These are phyloP conservation scores for Microdochium trichocladiopsis DNA, from an alignment of 2,329 filamentous ascomycete species.

Conservation along the genomic window DNA sequence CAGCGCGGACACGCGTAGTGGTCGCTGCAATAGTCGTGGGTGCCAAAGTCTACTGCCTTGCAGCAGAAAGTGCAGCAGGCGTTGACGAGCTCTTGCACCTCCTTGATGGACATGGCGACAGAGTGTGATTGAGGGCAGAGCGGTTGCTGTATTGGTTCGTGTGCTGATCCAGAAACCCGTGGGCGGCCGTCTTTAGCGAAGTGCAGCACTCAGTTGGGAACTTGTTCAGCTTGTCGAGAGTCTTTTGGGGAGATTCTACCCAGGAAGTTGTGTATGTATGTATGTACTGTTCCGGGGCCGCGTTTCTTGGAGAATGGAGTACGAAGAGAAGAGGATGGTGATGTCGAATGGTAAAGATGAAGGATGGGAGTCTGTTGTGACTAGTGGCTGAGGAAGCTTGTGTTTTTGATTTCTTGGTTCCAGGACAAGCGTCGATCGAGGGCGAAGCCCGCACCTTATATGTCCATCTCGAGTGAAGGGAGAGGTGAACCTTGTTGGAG, in stretches of 20 bases:
- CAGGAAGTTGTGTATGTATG: neutral
- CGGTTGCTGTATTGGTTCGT: neutral
- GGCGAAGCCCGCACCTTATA: neutral
- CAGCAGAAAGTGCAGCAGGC: conserved; percentile 46
- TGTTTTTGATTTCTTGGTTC: too few species aligned
- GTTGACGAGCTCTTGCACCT: conserved; percentile 36
- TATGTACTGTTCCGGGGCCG: too few species aligned
- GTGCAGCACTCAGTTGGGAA: neutral
- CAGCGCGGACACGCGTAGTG: conserved; percentile 34
- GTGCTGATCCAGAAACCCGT: too few species aligned
- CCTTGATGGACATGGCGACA: conserved; percentile 33
- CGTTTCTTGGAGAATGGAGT: neutral
- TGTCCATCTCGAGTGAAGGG: neutral
- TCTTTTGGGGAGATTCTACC: too few species aligned
- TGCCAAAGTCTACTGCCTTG: conserved; percentile 40
- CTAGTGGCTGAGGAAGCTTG: neutral
- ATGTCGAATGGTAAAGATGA: neutral
- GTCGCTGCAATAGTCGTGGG: conserved; percentile 40
- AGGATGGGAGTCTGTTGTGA: neutral
- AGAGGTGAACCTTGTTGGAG: neutral
- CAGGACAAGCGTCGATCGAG: neutral
- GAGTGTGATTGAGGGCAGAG: neutral
- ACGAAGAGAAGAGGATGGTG: neutral
- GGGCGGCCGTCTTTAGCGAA: neutral
- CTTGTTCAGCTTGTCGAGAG: too few species aligned